Conservation (phyloP, 1,139 yeast species). For the Meyerozyma guilliermondii region DNA sequence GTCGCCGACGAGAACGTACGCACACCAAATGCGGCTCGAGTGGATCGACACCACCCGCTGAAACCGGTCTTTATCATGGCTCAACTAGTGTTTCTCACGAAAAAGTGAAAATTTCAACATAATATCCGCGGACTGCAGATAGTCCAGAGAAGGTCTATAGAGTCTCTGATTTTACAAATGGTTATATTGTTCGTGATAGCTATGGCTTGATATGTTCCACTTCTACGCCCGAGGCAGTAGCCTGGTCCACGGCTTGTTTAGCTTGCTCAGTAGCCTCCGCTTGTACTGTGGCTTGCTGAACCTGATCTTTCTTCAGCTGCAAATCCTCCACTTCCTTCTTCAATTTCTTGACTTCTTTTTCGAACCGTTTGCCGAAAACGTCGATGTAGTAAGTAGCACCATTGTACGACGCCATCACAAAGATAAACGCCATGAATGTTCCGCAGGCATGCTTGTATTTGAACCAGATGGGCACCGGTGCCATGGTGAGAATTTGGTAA, state of each 20-base stretch:
- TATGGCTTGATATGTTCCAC: neutral
- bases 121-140: neutral
- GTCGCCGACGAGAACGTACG: neutral
- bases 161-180: no score
- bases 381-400: constrained; percentile 96
- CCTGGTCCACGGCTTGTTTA: neutral
- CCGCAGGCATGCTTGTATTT: constrained; percentile 63
- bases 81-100: neutral
- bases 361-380: constrained; percentile 82
- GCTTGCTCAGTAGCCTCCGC: neutral
- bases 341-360: constrained; percentile 70
- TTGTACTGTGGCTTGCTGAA: constrained; percentile 1
- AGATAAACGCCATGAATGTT: constrained; percentile 63
- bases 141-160: neutral
- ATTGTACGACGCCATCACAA: constrained; percentile 76
- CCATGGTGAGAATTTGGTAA: constrained; percentile 86
- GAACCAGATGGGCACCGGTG: constrained; percentile 85
- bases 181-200: neutral
- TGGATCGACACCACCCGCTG: neutral
- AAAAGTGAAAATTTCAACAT: neutral
- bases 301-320: constrained; percentile 25
- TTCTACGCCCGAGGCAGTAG: neutral
- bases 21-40: neutral
- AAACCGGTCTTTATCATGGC: constrained; percentile 4
- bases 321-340: constrained; percentile 61